Base-by-base conservation (phyloP, 805 yeast species). In the Metschnikowia lochheadii region DNA sequence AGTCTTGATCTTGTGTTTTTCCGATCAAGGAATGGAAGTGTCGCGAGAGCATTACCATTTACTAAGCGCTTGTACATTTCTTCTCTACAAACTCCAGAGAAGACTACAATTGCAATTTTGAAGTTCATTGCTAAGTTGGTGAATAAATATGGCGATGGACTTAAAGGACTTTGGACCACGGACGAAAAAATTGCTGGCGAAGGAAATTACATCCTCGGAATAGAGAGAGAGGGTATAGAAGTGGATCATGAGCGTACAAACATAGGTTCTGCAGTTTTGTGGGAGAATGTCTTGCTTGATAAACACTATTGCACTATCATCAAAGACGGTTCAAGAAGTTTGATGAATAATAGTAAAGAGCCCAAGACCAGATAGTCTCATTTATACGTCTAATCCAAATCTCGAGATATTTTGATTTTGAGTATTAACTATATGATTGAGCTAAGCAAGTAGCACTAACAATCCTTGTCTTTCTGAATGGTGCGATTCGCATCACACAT, bases 131-230 rank as follows among this genome's bases (percentile, higher is more conserved):
- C 88, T 26, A 87, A 88, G 59, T 72, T 94, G 52, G 76, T 81
- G 64, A 82, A 81, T 47, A 79, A 86, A 63, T 86, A 84, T 65
- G 77, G 74, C 31, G 84, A 89, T 39, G 85, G 84, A 47, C 69
- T 89, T 42, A 78, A 82, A 46, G 87, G 95, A 1, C 70, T 92
- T 46, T 89, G 85, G 70, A 82, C 89, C 20, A 88, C 97, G 1
- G 96, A 90, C 44, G 99, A 94, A 63, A 78, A 94, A 56, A 80
- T 94, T 38, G 82, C 83, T 37, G 90, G 92, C 51, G 98, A 97
- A 44, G 78, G 78, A 6, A 49, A 60, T 21, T 73, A 73, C 51
- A 74, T 76, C 13, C 86, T 85, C 62, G 80, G 82, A 26, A 74
- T 84, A 57, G 89, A 83, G 44, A 55, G 61, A 35, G 80, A 79